Conservation (phyloP, 2,329 filamentous ascomycete species). For the Pseudohalonectria lignicola region DNA sequence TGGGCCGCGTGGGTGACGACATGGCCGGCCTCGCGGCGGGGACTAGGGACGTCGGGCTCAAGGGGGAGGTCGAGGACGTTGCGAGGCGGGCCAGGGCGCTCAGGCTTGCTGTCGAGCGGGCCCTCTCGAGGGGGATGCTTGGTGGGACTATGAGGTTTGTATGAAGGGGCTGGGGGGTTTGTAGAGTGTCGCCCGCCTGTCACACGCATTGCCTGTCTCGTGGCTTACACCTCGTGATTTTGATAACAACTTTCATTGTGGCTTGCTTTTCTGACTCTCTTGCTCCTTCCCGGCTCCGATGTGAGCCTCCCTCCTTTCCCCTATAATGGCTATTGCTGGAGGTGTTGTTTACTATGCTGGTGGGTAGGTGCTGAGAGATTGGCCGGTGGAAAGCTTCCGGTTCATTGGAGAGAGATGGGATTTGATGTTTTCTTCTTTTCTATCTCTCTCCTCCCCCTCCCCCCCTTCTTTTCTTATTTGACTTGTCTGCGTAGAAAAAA, state of each 20-base stretch:
- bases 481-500: too few relatives aligned
- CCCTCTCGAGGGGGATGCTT: conserved; percentile 4
- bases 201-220: background rate
- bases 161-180: conserved; percentile 1
- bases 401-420: too few relatives aligned
- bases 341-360: too few relatives aligned
- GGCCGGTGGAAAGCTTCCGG: too few relatives aligned
- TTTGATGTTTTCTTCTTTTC: background rate
- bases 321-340: too few relatives aligned
- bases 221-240: background rate
- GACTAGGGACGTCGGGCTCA: conserved; percentile 20
- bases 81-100: conserved; percentile 11
- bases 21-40: conserved; percentile 10
- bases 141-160: conserved; percentile 5
- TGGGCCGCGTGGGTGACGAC: conserved; percentile 1
- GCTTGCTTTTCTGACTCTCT: background rate
- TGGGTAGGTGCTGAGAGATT: too few relatives aligned
- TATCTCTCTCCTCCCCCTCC: background rate
- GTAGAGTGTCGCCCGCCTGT: background rate
- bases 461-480: conserved; percentile 1
- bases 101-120: conserved; percentile 11
- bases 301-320: too few relatives aligned
- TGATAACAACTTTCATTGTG: background rate
- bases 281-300: too few relatives aligned
- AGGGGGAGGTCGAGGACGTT: conserved; percentile 11